Percentiles rank a stretch among this genome's conserved stretches.
These are phyloP conservation scores for Orbilia blumenaviensis DNA, from an alignment of 2,329 filamentous ascomycete genomes.

Conservation along the genomic window DNA sequence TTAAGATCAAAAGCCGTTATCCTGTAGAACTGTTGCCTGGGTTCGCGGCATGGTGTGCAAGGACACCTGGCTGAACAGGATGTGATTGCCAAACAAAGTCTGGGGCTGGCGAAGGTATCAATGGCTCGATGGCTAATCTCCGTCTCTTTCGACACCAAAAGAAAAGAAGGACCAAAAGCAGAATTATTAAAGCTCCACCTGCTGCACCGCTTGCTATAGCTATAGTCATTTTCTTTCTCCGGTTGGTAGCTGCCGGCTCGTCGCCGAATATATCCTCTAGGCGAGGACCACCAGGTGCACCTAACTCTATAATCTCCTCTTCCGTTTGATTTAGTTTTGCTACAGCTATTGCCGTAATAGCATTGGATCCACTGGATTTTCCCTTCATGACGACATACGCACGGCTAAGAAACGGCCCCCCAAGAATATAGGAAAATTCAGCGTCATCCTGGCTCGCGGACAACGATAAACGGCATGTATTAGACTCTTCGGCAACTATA, in stretches of 20 bases:
- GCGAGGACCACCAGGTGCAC: neutral
- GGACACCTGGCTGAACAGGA: neutral
- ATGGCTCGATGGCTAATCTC: neutral
- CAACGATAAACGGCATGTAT: neutral
- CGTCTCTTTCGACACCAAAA: neutral
- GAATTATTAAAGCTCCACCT: neutral
- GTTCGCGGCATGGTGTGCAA: neutral
- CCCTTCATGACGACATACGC: neutral
- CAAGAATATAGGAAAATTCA: neutral
- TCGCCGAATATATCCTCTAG: neutral
- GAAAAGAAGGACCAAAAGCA: neutral
- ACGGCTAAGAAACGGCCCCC: neutral
- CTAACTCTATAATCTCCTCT: neutral
- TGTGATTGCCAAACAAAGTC: neutral
- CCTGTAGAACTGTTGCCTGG: no score
- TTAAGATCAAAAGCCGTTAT: no score
- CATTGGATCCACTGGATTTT: neutral
- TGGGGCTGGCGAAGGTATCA: neutral
- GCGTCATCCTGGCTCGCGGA: neutral
- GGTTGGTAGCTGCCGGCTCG: neutral
- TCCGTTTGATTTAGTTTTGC: neutral
- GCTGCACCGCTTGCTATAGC: no score
- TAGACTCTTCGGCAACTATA: neutral
- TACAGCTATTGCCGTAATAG: neutral
- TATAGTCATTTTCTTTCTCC: neutral